A percentile compares a stretch with the other conserved stretches of the same genome.
phyloP scores from a whole-genome alignment of 176 grass and related monocot species.

The Carex pumila region DNA sequence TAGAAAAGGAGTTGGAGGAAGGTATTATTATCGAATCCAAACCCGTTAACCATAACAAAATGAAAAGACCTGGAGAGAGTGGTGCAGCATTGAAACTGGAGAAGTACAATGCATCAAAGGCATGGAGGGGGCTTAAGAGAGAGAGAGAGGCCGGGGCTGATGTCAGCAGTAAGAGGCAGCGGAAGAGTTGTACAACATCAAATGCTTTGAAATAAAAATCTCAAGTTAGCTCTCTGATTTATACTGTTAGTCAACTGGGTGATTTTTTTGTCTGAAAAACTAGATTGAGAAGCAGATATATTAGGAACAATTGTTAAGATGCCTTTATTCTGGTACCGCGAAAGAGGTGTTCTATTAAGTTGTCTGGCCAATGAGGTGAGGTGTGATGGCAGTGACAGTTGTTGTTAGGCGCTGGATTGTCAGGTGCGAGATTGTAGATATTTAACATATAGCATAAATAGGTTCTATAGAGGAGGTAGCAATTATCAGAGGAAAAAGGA shows the following conservation, averaged over 20 bases:
- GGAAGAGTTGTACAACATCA: too few relatives aligned
- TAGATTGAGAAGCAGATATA: neutral
- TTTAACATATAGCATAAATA: slow-evolving; percentile 4
- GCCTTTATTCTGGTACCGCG: neutral
- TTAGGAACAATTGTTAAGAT: neutral
- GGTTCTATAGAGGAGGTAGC: neutral
- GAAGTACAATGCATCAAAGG: neutral
- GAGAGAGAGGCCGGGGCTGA: neutral
- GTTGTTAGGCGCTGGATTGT: neutral
- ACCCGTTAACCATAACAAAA: slow-evolving; percentile 5
- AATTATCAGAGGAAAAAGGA: slow-evolving; percentile 1
- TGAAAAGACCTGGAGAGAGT: neutral
- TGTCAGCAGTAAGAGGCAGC: neutral
- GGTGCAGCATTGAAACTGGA: neutral
- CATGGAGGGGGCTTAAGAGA: neutral
- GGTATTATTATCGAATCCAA: slow-evolving; percentile 37
- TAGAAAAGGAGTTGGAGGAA: slow-evolving; percentile 50
- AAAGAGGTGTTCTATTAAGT: neutral
- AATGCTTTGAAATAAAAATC: neutral
- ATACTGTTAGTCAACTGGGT: neutral
- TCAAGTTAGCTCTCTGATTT: neutral
- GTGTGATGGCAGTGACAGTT: slow-evolving; percentile 6
- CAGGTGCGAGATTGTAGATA: neutral
- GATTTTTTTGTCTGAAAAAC: neutral
- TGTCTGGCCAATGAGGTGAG: neutral